phyloP scores from a whole-genome alignment of 208 protist species.

The Novymonas esmeraldas region DNA sequence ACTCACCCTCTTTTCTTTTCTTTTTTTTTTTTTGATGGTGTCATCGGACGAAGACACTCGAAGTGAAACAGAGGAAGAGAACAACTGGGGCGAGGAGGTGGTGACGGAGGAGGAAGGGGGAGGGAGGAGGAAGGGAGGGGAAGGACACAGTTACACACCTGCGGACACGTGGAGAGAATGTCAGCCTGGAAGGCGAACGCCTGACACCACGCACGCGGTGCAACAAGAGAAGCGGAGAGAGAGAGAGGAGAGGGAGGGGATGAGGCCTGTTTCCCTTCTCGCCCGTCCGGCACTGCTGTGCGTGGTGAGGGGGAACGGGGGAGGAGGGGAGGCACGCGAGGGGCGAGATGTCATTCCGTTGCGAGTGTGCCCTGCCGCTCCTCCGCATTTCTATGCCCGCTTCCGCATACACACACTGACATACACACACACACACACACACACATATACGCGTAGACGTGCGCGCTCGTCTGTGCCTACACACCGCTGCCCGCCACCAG shows the following conservation, averaged over 20 bases:
- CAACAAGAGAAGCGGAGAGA: not conserved
- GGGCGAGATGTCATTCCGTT: too few species aligned
- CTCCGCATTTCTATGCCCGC: too few species aligned
- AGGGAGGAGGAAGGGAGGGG: not conserved
- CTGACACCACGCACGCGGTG: not conserved
- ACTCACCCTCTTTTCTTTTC: too few species aligned
- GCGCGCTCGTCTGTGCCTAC: slow-evolving; percentile 2
- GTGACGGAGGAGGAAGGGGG: not conserved
- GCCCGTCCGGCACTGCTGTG: too few species aligned
- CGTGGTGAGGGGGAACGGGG: too few species aligned
- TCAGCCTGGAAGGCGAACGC: not conserved
- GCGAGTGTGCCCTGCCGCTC: too few species aligned
- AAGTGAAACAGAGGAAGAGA: too few species aligned
- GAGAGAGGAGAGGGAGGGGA: not conserved
- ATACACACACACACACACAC: not conserved
- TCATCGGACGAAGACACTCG: too few species aligned
- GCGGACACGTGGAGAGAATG: not conserved
- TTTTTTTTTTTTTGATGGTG: too few species aligned
- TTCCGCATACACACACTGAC: not conserved
- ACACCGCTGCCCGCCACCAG: slow-evolving; percentile 36
- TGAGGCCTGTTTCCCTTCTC: too few species aligned
- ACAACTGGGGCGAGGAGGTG: too few species aligned
- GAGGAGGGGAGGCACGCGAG: too few species aligned
- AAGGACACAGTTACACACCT: not conserved
- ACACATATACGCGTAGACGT: not conserved